Evolutionary conservation across 306 rosid genomes (phyloP), one percentile per base, ranked within the genome.

Genomic region (Abrus pulchellus): DNA sequence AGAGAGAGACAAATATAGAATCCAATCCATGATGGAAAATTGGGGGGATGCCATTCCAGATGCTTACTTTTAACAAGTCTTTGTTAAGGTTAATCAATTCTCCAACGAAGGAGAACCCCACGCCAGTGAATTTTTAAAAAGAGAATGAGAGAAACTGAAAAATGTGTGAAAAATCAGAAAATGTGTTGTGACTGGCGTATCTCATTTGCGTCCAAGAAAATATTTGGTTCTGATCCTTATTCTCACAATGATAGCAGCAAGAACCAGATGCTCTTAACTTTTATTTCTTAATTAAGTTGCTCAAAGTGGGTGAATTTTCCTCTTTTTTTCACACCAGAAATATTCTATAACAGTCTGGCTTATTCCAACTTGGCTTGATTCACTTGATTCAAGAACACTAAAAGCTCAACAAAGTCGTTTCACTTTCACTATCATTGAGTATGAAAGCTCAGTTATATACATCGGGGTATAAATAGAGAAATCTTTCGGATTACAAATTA

Each of bases 231-330:
- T 49, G 12, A 72, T 55, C 20, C 38, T 49, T 77, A 49, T 77
- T 81, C 85, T 72, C 80, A 57, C 63, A 29, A 50, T 48, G 49
- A 64, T 71, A 76, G 76, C 54, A 30, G 60, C 72, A 76, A 77
- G 85, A 85, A 85, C 50, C 80, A 47, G 83, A 81, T 76, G 72
- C 88, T 54, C 62, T 63, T 36, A 9, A 57, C 68, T 76, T 60
- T 80, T 20, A 20, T 20, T 71, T 40, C 30, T 44, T 57, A 67
- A 77, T 74, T 49, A 57, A 57, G 77, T 70, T 78, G 55, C 34
- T 56, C 8, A 14, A 3, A 54, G 55, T 65, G 20, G 59, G 3
- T 47, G 30, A 32, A 60, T 69, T 49, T 79, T 40, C 34, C 4
- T 14, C 75, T 55, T 33, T 12, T 13, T 56, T 34, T 30, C 0